Conservation (phyloP, 1,284 basidiomycete genomes). For the Leccinum subatratum region DNA sequence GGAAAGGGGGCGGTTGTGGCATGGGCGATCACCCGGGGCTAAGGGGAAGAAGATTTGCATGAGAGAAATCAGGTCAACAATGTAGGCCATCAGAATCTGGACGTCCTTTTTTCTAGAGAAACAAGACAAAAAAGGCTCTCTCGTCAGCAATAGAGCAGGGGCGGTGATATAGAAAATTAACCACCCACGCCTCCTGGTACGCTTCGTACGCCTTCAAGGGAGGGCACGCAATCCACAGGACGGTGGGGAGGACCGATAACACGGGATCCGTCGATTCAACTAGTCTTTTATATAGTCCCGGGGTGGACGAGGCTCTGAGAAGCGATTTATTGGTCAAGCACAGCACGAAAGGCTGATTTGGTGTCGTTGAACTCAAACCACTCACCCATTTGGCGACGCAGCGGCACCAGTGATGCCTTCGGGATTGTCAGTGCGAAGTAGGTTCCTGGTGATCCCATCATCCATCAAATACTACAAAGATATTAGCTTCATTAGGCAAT, state of each 20-base stretch:
- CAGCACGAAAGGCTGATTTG: neutral
- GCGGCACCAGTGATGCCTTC: conserved; percentile 7
- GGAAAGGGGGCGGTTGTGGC: too few relatives aligned
- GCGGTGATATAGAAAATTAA: neutral
- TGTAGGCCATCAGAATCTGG: conserved; percentile 12
- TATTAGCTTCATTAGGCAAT: neutral
- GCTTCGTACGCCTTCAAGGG: conserved; percentile 10
- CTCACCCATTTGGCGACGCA: neutral
- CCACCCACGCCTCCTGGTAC: conserved; percentile 14
- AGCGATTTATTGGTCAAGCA: neutral
- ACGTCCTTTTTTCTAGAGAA: conserved; percentile 5
- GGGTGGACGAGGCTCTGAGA: conserved; percentile 7
- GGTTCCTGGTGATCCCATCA: conserved; percentile 11
- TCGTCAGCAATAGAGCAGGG: neutral
- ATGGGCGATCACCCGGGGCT: neutral
- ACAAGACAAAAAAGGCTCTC: neutral
- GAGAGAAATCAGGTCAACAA: conserved; percentile 23
- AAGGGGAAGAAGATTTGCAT: conserved; percentile 23
- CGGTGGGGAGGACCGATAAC: neutral
- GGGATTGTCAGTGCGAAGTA: conserved; percentile 10
- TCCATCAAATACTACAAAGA: conserved; percentile 12
- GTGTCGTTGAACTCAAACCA: neutral
- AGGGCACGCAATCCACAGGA: neutral
- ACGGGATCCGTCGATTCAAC: neutral
- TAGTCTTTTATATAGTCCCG: neutral